Conservation (phyloP, 768 basidiomycete genomes). For the Termitomyces sp. region DNA sequence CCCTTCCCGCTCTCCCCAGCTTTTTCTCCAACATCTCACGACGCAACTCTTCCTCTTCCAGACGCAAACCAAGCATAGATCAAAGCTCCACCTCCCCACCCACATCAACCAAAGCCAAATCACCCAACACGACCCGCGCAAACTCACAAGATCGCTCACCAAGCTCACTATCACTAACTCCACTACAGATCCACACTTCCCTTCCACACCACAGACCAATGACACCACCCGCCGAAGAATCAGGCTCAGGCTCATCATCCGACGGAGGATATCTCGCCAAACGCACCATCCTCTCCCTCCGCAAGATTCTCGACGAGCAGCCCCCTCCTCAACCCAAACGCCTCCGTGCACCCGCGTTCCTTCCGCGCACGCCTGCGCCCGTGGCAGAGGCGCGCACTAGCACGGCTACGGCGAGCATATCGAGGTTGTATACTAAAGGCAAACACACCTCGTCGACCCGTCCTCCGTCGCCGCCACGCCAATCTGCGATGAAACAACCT, state of each 20-base stretch:
- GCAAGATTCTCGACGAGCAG: slow-evolving; percentile 65
- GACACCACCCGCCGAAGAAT: slow-evolving; percentile 62
- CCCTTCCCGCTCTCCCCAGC: background rate
- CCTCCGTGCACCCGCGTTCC: slow-evolving; percentile 31
- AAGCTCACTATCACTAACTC: slow-evolving; percentile 25
- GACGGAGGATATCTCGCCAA: slow-evolving; percentile 55
- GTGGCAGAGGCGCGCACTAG: slow-evolving; percentile 57
- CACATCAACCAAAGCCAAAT: slow-evolving; percentile 11
- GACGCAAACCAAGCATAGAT: slow-evolving; percentile 17
- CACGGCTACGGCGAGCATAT: slow-evolving; percentile 74
- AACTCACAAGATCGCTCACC: slow-evolving; percentile 17
- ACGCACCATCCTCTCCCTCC: slow-evolving; percentile 60
- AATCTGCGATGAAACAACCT: slow-evolving; percentile 36
- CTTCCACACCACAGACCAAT: slow-evolving; percentile 32
- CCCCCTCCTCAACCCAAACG: slow-evolving; percentile 28
- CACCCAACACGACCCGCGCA: slow-evolving; percentile 8
- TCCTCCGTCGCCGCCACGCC: slow-evolving; percentile 55
- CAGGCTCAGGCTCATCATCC: slow-evolving; percentile 37
- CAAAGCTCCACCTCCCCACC: slow-evolving; percentile 13
- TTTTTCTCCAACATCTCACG: slow-evolving; percentile 30
- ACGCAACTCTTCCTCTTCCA: slow-evolving; percentile 26
- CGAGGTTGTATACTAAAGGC: slow-evolving; percentile 68
- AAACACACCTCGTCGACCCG: slow-evolving; percentile 59
- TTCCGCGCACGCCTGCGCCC: slow-evolving; percentile 52
- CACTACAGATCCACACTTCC: slow-evolving; percentile 22